Percentiles rank a stretch among this genome's conserved stretches.
phyloP scores from a whole-genome alignment of 1,284 basidiomycete genomes.

The Gomphus bonarii region DNA sequence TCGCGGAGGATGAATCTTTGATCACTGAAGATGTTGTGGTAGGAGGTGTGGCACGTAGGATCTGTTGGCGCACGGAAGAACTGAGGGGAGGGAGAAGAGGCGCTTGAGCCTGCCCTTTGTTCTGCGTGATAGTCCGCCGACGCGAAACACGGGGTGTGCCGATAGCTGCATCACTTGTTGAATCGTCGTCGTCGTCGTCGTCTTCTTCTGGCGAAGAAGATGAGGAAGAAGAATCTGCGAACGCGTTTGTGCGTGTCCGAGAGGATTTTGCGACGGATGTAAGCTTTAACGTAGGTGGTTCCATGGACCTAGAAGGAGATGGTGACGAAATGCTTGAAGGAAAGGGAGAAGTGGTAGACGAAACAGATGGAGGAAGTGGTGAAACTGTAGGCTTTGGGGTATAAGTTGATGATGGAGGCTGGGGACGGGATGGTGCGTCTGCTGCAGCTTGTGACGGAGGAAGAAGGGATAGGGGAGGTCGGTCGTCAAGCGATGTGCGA shows the following conservation, averaged over 20 bases:
- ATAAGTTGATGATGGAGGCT: background rate
- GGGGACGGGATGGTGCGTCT: background rate
- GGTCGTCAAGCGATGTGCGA: conserved; percentile 1
- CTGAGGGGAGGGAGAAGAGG: conserved; percentile 13
- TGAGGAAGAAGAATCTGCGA: conserved; percentile 18
- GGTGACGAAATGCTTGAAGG: background rate
- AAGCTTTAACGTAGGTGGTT: background rate
- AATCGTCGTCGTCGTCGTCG: conserved; percentile 23
- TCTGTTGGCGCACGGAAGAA: conserved; percentile 20
- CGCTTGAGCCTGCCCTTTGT: conserved; percentile 7
- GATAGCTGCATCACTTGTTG: conserved; percentile 29
- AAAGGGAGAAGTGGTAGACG: background rate
- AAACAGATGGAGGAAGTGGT: no score
- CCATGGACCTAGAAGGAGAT: background rate
- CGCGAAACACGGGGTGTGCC: conserved; percentile 14
- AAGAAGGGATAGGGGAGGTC: background rate
- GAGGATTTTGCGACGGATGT: background rate
- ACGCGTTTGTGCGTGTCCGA: background rate
- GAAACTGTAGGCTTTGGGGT: background rate
- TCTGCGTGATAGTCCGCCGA: conserved; percentile 15
- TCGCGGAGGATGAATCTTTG: background rate
- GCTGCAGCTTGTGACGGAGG: background rate
- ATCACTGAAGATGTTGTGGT: background rate
- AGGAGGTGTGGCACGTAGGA: background rate
- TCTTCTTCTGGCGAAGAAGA: conserved; percentile 22